Evolutionary conservation across 768 basidiomycete species (phyloP), one percentile per base, ranked within the genome.

Genomic region (Tylopilus felleus): DNA sequence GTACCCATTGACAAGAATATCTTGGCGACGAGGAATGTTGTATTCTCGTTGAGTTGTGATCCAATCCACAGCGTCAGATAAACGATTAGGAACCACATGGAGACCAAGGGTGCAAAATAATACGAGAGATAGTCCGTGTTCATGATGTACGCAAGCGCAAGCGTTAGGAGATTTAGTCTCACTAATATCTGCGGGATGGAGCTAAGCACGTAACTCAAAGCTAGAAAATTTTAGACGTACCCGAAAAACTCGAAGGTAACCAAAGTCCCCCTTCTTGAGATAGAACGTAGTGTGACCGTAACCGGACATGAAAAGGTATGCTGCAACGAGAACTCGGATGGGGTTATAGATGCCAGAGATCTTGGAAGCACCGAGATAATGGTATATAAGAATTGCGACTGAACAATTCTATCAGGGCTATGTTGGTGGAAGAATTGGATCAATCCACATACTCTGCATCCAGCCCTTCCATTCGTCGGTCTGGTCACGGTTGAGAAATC

Each of bases 381-480:
- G 93, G 65, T 97, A 96, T 62, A 94, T 83, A n/a, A 97, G 79
- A 59, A 97, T 92, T 17, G 80, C 83, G 62, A 94, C 92, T 94
- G 43, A 46, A 43, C 14, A 12, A 55, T 44, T 49, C 43, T 52
- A n/a, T 54, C 35, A 51, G 45, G 36, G 6, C 19, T 27, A 21
- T 17, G 25, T 45, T 47, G 31, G 12, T n/a, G 38, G 6, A 45
- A 23, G 45, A 47, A 28, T 40, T n/a, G 33, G 41, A 47, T 27
- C 19, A 44, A 47, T 25, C 21, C 7, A 70, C 87, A 52, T 64
- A 92, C 92, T 78, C 76, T 97, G 93, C 93, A 97, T 97, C 93
- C 93, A 97, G 4, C 93, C 93, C 70, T 96, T 96, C 93, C 93
- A 97, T 71, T 97, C 93, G 60, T 97, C 92, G 1, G 93, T 96